Base-by-base conservation (phyloP, 1,284 basidiomycete genomes). In the Leccinum griseonigrum region DNA sequence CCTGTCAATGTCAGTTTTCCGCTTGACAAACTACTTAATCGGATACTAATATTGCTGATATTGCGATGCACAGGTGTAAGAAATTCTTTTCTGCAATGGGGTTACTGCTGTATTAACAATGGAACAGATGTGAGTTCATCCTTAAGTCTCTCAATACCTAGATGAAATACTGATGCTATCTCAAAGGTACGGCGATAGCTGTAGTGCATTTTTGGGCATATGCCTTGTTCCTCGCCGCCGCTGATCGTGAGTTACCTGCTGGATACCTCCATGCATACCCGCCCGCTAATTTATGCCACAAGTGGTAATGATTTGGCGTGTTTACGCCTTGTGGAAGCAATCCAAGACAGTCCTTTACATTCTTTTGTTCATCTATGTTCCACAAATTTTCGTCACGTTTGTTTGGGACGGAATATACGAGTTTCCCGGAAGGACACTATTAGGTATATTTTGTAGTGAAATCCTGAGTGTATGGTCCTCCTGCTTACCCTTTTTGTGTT, bases 301-400 rank as follows among this genome's bases (percentile, higher is more conserved):
- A 65, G 64, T 68, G 6, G 64, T 68, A 1, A 65, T 65, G 64
- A 28, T 68, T 8, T 22, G 65, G 13, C 63, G 64, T 22, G 65
- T 67, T 11, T 57, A 65, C 54, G 65, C 64, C 3, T 56, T 65
- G 38, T 67, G 65, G 62, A 9, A 36, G 38, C 57, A 5, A 52
- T 67, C 65, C 8, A 61, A 2, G 22, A 38, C 3, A 5, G 38
- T 65, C 11, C 48, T 65, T 32, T 11, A 26, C 22, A 5, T 67
- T 6, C 64, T 65, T 11, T 3, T 65, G 4, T 32, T 67, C 9
- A 4, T 67, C 16, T 58, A 32, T 9, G 18, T 48, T 4, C 4
- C 56, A 0, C 32, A 56, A 28, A 4, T 58, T 2, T 4, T 56
- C n/a, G 11, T 65, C 22, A 60, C 55, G 8, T 9, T 26, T 22